Percentiles rank a stretch among this genome's conserved stretches.
Conservation (phyloP, 2,329 filamentous ascomycete species). For the Fusarium xylarioides region DNA sequence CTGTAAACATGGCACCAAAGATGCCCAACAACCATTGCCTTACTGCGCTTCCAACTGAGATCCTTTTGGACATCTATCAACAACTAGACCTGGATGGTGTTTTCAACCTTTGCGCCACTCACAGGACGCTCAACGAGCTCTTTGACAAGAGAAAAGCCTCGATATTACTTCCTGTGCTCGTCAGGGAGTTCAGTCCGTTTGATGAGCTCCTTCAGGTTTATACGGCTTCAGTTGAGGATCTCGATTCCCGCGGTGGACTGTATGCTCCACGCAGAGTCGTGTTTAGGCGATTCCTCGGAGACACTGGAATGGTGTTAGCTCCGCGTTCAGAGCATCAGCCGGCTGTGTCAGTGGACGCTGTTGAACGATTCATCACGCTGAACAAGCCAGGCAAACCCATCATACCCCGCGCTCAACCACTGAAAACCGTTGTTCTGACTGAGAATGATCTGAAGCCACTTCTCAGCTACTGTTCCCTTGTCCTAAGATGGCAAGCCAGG, state of each 20-base stretch:
- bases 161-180: conserved; percentile 55
- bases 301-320: conserved; percentile 43
- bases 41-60: conserved; percentile 54
- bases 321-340: conserved; percentile 18
- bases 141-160: conserved; percentile 52
- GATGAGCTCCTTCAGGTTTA: conserved; percentile 58
- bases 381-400: conserved; percentile 34
- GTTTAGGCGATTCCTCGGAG: conserved; percentile 50
- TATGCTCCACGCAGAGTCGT: conserved; percentile 53
- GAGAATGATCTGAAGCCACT: conserved; percentile 47
- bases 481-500: conserved; percentile 51
- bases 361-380: conserved; percentile 35
- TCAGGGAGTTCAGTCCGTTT: conserved; percentile 55
- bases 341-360: background rate
- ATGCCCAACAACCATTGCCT: conserved; percentile 33
- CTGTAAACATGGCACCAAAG: conserved; percentile 28
- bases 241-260: conserved; percentile 43
- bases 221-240: conserved; percentile 53
- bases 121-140: conserved; percentile 52
- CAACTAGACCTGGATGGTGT: conserved; percentile 54
- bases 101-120: conserved; percentile 50
- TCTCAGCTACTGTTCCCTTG: conserved; percentile 49
- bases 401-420: background rate
- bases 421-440: conserved; percentile 44
- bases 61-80: conserved; percentile 59